Base-by-base conservation (phyloP, 2,329 filamentous ascomycete species). In the Fusarium sp. region DNA sequence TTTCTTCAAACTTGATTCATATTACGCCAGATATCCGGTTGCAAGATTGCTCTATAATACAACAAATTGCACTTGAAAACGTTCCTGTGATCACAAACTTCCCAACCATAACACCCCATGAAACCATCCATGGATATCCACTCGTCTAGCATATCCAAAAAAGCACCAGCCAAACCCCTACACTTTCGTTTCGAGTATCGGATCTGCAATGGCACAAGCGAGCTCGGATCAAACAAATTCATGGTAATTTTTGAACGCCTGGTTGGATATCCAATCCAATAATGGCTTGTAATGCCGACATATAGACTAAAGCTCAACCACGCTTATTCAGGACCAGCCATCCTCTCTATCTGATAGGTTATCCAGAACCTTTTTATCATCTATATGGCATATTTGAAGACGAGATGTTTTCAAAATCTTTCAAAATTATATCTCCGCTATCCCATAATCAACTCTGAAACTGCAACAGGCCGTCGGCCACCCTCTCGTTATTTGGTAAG, bases 391-490 rank as follows among this genome's bases (percentile, higher is more conserved):
- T 33, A 38, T 42, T 25, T 29, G 14, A 25, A 47, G 36, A 52
- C 15, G 22, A 36, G 46, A 57, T 18, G 31, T 20, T 50, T 56
- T n/a, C 29, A 57, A 41, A 17, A 22, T 35, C 17, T 31, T 38
- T 35, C 17, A 41, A 4, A 52, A 31, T 18, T 25, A 13, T 27
- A 35, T 35, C 38, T 27, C 20, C 17, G 29, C 20, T 38, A 42
- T 35, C 49, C 9, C 20, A 46, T 31, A 20, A 22, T n/a, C 41
- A 60, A 20, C 33, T 49, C n/a, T 54, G 67, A 44, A 74, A 44
- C 59, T 80, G 76, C 44, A 86, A 72, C 81, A 80, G 82, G 49
- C 77, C 80, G 65, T 81, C 78, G 18, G 82, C 83, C 14, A 81
- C 79, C 72, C 79, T 81, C 66, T 83, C 78, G 31, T 82, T 79